These are phyloP conservation scores for Thelonectria blattea DNA, from an alignment of 2,329 filamentous ascomycete genomes.

Conservation along the genomic window DNA sequence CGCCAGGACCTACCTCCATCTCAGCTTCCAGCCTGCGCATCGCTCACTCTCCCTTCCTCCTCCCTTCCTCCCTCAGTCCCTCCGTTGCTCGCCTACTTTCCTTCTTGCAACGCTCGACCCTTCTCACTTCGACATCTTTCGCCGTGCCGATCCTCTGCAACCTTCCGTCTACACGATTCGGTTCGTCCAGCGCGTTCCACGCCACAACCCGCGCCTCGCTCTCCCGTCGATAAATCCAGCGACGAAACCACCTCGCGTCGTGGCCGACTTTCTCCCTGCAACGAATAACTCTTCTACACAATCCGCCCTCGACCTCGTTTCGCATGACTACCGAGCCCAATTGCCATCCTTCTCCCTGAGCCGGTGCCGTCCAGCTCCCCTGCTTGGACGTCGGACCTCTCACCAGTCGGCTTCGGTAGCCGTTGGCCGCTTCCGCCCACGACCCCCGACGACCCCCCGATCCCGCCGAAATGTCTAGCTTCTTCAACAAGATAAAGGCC, in stretches of 20 bases:
- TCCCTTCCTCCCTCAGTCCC: neutral
- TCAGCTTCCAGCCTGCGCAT: conserved; percentile 6
- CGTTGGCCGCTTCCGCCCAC: conserved; percentile 21
- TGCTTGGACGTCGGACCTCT: conserved; percentile 38
- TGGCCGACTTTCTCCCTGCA: conserved; percentile 11
- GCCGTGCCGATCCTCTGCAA: conserved; percentile 11
- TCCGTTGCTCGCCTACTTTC: neutral
- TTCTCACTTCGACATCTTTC: neutral
- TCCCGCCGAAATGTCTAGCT: conserved; percentile 56
- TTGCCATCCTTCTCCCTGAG: conserved; percentile 39
- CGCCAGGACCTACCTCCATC: conserved; percentile 3
- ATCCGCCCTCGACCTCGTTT: conserved; percentile 21
- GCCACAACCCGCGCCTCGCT: conserved; percentile 35
- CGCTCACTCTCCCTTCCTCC: conserved; percentile 8
- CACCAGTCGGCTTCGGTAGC: conserved; percentile 31
- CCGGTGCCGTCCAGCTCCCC: conserved; percentile 45
- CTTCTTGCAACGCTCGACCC: conserved; percentile 1
- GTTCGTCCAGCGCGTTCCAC: conserved; percentile 34
- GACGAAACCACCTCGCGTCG: conserved; percentile 24
- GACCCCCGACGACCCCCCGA: conserved; percentile 29
- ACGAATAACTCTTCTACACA: conserved; percentile 10
- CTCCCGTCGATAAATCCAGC: conserved; percentile 13
- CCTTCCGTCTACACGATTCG: conserved; percentile 27
- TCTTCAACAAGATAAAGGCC: conserved; percentile 65
- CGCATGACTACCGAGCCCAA: conserved; percentile 36